Percentiles rank a stretch among this genome's conserved stretches.
phyloP scores from a whole-genome alignment of 208 protist species.

The Trypanosoma congolense region DNA sequence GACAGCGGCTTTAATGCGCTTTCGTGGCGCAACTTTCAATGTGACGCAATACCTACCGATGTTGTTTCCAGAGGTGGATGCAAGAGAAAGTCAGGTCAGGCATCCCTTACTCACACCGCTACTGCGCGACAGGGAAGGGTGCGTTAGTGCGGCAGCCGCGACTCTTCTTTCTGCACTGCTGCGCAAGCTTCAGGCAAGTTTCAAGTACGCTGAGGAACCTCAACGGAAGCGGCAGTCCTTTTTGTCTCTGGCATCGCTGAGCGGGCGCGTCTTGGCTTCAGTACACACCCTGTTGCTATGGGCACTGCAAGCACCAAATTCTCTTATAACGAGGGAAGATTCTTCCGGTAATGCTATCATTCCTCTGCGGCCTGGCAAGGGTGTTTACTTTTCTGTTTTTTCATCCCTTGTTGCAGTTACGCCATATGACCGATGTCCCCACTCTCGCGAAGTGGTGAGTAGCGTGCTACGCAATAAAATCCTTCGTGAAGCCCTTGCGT shows the following conservation, averaged over 20 bases:
- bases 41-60: slow-evolving; percentile 43
- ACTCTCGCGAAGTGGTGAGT: slow-evolving; percentile 30
- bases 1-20: slow-evolving; percentile 46
- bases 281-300: slow-evolving; percentile 61
- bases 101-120: slow-evolving; percentile 75
- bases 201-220: slow-evolving; percentile 78
- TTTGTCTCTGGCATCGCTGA: slow-evolving; percentile 55
- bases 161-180: slow-evolving; percentile 34
- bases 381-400: slow-evolving; percentile 24
- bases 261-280: slow-evolving; percentile 38
- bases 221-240: slow-evolving; percentile 51
- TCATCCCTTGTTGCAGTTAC: slow-evolving; percentile 42
- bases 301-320: slow-evolving; percentile 24
- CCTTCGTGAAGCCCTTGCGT: slow-evolving; percentile 25
- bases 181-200: slow-evolving; percentile 44
- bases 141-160: slow-evolving; percentile 37
- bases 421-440: slow-evolving; percentile 70
- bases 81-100: slow-evolving; percentile 22
- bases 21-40: slow-evolving; percentile 50
- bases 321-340: neutral
- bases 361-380: neutral
- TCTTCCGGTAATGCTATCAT: neutral
- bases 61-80: slow-evolving; percentile 64
- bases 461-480: slow-evolving; percentile 40
- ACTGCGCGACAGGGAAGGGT: slow-evolving; percentile 25